A percentile compares a stretch with the other conserved stretches of the same genome.
phyloP scores from a whole-genome alignment of 139 green algal genomes.

The Spirogloea muscicola region DNA sequence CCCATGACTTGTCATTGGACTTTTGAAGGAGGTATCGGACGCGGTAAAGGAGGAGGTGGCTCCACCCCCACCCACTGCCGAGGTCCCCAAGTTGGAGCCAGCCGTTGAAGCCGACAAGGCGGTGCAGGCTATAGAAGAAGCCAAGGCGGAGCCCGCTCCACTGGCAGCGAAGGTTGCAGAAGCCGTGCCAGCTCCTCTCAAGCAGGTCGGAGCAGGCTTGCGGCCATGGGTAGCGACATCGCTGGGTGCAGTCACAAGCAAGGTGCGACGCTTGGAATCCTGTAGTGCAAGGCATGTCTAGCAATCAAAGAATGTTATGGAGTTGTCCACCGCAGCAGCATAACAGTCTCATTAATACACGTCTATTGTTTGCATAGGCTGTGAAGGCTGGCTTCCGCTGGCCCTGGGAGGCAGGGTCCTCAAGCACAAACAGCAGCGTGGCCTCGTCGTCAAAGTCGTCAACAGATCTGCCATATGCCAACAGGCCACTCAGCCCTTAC shows the following conservation, averaged over 20 bases:
- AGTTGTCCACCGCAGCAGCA: too few relatives aligned
- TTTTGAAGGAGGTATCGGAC: too few relatives aligned
- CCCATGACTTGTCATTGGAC: too few relatives aligned
- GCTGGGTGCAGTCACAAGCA: slow-evolving; percentile 4
- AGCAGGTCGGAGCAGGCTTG: not conserved
- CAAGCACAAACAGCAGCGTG: not conserved
- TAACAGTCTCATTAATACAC: slow-evolving; percentile 8
- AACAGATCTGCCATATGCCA: slow-evolving; percentile 34
- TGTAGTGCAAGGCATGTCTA: too few relatives aligned
- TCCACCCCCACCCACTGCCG: not conserved
- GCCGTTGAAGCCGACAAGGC: not conserved
- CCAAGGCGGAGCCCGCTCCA: not conserved
- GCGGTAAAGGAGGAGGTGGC: not conserved
- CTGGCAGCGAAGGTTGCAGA: not conserved
- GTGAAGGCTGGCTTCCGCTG: slow-evolving; percentile 2
- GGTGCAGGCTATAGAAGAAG: not conserved
- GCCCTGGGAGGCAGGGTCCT: slow-evolving; percentile 7
- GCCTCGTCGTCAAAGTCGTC: slow-evolving; percentile 17
- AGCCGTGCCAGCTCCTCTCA: not conserved
- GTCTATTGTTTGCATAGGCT: not conserved
- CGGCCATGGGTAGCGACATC: slow-evolving; percentile 4
- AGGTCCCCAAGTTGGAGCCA: not conserved
- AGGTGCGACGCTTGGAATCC: too few relatives aligned
- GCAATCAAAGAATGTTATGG: too few relatives aligned
- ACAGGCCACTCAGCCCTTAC: slow-evolving; percentile 38